Conservation (phyloP, 345 rosid genomes). For the Rubroshorea leprosula region DNA sequence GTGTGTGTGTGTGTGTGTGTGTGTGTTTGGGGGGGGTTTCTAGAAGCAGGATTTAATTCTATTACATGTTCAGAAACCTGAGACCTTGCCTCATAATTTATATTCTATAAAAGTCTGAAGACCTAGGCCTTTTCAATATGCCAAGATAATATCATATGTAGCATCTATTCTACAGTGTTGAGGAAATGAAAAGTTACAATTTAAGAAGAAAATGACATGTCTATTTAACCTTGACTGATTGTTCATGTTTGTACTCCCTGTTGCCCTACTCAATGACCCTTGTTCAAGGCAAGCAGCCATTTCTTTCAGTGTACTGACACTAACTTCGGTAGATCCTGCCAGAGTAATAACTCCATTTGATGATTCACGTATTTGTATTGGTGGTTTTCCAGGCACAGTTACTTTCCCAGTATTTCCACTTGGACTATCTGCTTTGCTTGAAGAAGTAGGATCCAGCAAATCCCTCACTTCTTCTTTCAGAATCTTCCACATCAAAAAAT, state of each 20-base stretch:
- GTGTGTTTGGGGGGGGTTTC: no score
- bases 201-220: conserved; percentile 4
- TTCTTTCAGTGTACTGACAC: conserved; percentile 72
- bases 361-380: conserved; percentile 95
- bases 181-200: not conserved
- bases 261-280: conserved; percentile 91
- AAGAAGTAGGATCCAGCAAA: conserved; percentile 64
- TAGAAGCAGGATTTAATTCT: no score
- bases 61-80: not conserved
- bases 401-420: conserved; percentile 55
- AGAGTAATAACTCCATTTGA: conserved; percentile 92
- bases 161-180: not conserved
- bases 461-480: conserved; percentile 97
- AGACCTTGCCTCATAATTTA: not conserved
- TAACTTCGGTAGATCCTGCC: conserved; percentile 96
- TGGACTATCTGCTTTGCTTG: conserved; percentile 55
- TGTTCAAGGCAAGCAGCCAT: conserved; percentile 95
- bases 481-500: conserved; percentile 47
- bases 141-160: not conserved
- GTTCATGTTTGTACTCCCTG: conserved; percentile 99
- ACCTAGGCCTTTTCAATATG: not conserved
- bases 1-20: no score
- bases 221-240: conserved; percentile 80
- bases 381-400: conserved; percentile 72
- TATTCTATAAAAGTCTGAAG: not conserved